Base-by-base conservation (phyloP, 441 rosid genomes). In the Euphorbia corollata region DNA sequence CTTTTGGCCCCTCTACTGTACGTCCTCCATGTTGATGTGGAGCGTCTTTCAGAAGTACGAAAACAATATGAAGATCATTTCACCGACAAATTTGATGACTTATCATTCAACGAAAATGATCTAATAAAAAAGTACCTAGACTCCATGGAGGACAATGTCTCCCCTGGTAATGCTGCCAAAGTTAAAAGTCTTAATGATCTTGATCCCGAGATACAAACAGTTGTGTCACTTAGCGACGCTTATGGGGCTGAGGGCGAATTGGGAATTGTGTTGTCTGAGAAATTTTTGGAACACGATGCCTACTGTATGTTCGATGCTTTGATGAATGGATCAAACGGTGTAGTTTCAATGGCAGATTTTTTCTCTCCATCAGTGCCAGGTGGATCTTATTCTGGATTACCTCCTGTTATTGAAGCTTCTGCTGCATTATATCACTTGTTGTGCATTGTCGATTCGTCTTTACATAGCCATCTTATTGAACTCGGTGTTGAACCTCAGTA, bases 171-270 rank as follows among this genome's bases (percentile, higher is more conserved):
- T 70, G 72, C 85, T 16, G 36, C 78, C 70, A 90, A 88, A 75
- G 72, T 79, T 0, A 77, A 71, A 73, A 82, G 86, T 67, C 79
- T 85, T 8, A 81, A 78, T 69, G 95, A 90, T 69, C 90, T 89
- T 30, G 99, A 90, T 75, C 79, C 85, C 4, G 86, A 90, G 79
- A 81, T 89, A 36, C 87, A 87, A 76, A 80, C 81, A 0, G 79
- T 82, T 19, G 79, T 90, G 56, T 54, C 78, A 77, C 72, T 93
- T 48, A 88, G 85, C 15, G 98, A 90, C 74, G 88, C 96, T 4
- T 93, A 93, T 38, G 98, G 98, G 64, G 95, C 95, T 39, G 99
- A 94, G 84, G 99, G 97, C 61, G 99, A 94, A 82, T 84, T 91
- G 22, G 97, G 99, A 63, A 82, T 91, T 75, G 96, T 91, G 72